Evolutionary conservation across 768 basidiomycete species (phyloP), one percentile per base, ranked within the genome.

Genomic region (Mycena rosella): DNA sequence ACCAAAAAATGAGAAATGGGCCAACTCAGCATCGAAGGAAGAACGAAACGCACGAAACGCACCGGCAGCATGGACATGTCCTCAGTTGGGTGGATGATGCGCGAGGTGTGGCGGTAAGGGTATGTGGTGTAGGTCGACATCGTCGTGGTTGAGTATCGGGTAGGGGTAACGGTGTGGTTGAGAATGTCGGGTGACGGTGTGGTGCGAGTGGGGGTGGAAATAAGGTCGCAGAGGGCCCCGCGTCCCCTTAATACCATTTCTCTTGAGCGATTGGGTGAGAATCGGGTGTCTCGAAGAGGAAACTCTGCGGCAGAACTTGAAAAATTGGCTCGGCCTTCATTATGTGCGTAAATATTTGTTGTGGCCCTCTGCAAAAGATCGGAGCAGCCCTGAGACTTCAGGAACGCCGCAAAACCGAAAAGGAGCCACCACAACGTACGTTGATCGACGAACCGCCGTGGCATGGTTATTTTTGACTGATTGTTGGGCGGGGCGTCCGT

Each of bases 91-190:
- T 58, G 38, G 3, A 30, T 1, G 17, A 32, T 42, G 18, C 30
- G 11, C 7, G 63, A 29, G 0, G 55, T 26, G 27, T 64, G 63
- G n/a, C 42, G 52, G 18, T 55, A 55, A 2, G 53, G 61, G 14
- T 64, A 64, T 13, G 26, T 24, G 11, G 49, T 15, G 40, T 53
- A 44, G 26, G 62, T 22, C 13, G 63, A 27, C 62, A 63, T 64
- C 11, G 3, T 29, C 2, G n/a, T 6, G 44, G 49, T 40, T 44
- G 30, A 34, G 40, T 24, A 7, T 45, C 52, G 49, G 42, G 4
- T 30, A 24, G 29, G 24, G 57, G 17, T 18, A 45, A n/a, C n/a
- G 42, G 5, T 32, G 24, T 11, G 6, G 10, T n/a, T n/a, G n/a
- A n/a, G n/a, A n/a, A n/a, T n/a, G n/a, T n/a, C n/a, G n/a, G n/a